These are phyloP conservation scores for Coix lacrymajobi DNA, from an alignment of 176 grass and related monocot genomes.

Conservation along the genomic window DNA sequence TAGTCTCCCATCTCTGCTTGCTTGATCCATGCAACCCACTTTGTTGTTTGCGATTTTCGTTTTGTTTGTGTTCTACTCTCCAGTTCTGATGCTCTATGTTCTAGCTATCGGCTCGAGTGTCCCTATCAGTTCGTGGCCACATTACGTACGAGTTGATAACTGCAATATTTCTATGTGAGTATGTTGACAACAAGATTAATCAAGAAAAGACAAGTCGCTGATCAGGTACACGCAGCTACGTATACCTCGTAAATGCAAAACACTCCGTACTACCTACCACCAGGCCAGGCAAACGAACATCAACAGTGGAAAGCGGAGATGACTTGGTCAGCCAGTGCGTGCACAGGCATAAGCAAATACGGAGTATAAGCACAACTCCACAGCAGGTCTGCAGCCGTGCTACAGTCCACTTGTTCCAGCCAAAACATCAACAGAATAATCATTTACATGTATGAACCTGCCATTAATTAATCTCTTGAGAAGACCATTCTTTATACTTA, in stretches of 20 bases:
- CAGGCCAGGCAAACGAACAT: background rate
- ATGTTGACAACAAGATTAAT: background rate
- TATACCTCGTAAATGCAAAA: background rate
- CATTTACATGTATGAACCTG: background rate
- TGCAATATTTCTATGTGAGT: background rate
- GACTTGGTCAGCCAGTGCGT: background rate
- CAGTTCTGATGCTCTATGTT: background rate
- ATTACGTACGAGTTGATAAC: background rate
- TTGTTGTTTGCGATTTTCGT: background rate
- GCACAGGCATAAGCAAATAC: background rate
- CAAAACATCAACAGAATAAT: background rate
- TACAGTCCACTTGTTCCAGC: background rate
- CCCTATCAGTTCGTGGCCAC: background rate
- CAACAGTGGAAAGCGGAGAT: background rate
- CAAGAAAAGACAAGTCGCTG: no score
- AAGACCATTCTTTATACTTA: background rate
- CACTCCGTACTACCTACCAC: background rate
- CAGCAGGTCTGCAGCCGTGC: background rate
- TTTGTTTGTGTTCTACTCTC: background rate
- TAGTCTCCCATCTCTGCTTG: background rate
- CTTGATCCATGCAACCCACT: no score
- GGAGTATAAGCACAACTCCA: no score
- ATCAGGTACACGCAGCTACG: background rate
- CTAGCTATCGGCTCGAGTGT: background rate
- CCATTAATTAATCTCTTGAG: background rate